Conservation (phyloP, 169 alveolate genomes). For the Amoebophrya sp. region DNA sequence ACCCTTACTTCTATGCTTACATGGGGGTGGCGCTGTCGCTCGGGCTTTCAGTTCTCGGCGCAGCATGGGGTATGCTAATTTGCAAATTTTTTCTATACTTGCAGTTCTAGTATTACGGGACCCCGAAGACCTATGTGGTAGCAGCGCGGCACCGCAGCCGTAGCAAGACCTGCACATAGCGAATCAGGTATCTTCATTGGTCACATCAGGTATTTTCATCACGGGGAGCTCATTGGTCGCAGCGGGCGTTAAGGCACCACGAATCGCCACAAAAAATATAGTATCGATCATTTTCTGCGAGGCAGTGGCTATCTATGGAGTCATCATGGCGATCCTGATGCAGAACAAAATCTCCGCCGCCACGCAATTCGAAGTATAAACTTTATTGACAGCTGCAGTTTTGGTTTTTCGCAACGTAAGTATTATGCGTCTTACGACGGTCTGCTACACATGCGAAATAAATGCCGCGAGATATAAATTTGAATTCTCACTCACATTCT, state of each 20-base stretch:
- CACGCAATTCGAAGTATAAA: not conserved
- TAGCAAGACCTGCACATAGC: not conserved
- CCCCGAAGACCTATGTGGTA: too few species aligned
- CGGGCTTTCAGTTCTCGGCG: conserved; percentile 59
- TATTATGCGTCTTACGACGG: too few species aligned
- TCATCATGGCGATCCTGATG: conserved; percentile 82
- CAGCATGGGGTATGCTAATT: conserved; percentile 47
- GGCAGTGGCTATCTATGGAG: conserved; percentile 96
- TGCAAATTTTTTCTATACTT: not conserved
- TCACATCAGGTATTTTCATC: conserved; percentile 88
- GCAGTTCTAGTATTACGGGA: too few species aligned
- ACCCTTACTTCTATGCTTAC: conserved; percentile 45
- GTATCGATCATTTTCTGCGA: conserved; percentile 98
- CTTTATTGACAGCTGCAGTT: not conserved
- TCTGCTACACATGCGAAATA: conserved; percentile 38
- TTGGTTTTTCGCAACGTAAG: not conserved
- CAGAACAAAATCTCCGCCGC: conserved; percentile 53
- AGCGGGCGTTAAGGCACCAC: conserved; percentile 97
- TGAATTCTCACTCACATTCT: not conserved
- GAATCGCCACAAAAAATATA: conserved; percentile 96
- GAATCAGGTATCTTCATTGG: not conserved
- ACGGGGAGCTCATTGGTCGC: conserved; percentile 97
- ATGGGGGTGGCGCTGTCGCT: conserved; percentile 58
- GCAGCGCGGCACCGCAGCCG: not conserved
- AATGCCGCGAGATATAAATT: not conserved